A percentile compares a stretch with the other conserved stretches of the same genome.
phyloP scores from a whole-genome alignment of 2,329 filamentous ascomycete genomes.

The Alternaria ventricosa region DNA sequence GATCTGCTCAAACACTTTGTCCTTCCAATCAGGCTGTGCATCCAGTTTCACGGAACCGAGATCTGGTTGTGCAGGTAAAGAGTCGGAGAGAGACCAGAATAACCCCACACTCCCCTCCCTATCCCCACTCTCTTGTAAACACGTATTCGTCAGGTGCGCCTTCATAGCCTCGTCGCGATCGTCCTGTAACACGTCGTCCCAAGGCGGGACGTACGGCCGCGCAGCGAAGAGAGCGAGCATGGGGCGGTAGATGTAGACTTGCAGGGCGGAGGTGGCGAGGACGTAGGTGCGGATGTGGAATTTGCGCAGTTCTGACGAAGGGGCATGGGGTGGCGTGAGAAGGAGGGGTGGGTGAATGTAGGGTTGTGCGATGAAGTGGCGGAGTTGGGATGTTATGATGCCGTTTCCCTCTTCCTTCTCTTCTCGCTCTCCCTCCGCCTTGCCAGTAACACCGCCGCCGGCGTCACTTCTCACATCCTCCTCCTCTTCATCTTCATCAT shows the following conservation, averaged over 20 bases:
- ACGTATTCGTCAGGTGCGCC: conserved; percentile 92
- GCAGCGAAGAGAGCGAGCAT: conserved; percentile 95
- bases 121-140: conserved; percentile 70
- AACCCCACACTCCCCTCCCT: conserved; percentile 70
- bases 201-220: conserved; percentile 72
- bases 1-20: conserved; percentile 75
- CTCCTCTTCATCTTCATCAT: conserved; percentile 63
- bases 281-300: conserved; percentile 97
- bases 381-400: conserved; percentile 86
- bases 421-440: conserved; percentile 1
- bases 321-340: conserved; percentile 53
- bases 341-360: conserved; percentile 92
- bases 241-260: conserved; percentile 83
- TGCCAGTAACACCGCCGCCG: conserved; percentile 14
- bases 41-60: neutral
- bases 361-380: conserved; percentile 94
- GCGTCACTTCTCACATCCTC: conserved; percentile 46
- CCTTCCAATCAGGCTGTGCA: conserved; percentile 54
- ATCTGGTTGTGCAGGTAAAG: conserved; percentile 24
- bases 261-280: conserved; percentile 76
- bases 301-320: conserved; percentile 64
- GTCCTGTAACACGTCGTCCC: conserved; percentile 35
- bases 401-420: conserved; percentile 51
- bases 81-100: conserved; percentile 73
- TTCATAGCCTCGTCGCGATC: conserved; percentile 60